Percentiles rank a stretch among this genome's conserved stretches.
These are phyloP conservation scores for Aciculoconidium aculeatum DNA, from an alignment of 805 yeast species.

Conservation along the genomic window DNA sequence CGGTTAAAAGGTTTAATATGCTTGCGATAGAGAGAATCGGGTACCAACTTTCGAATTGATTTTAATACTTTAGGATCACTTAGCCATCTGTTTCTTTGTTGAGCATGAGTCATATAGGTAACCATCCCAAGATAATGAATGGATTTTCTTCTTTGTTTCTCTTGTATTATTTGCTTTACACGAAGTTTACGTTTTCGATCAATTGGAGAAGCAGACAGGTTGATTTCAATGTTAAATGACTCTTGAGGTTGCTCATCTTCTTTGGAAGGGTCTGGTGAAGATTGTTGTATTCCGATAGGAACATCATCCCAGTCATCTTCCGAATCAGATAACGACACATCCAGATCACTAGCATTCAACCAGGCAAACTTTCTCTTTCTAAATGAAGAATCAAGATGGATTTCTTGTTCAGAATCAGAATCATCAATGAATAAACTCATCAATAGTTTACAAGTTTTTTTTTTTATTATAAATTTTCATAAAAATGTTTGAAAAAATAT, in stretches of 20 bases:
- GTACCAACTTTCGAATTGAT: slow-evolving; percentile 19
- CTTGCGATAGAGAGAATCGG: slow-evolving; percentile 12
- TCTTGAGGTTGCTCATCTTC: slow-evolving; percentile 4
- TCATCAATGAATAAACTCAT: slow-evolving; percentile 5
- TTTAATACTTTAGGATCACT: slow-evolving; percentile 14
- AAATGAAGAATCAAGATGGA: background rate
- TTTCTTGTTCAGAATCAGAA: slow-evolving; percentile 1
- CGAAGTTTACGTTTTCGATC: slow-evolving; percentile 8
- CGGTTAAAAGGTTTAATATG: slow-evolving; percentile 15
- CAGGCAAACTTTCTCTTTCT: background rate
- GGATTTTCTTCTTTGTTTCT: slow-evolving; percentile 8
- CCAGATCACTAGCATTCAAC: too few species aligned
- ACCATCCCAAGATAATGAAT: slow-evolving; percentile 18
- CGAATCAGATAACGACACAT: slow-evolving; percentile 4
- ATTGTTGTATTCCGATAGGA: slow-evolving; percentile 1
- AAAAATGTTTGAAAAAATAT: background rate
- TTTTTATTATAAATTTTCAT: background rate
- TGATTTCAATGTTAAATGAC: slow-evolving; percentile 4
- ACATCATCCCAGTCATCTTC: slow-evolving; percentile 9
- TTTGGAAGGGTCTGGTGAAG: background rate
- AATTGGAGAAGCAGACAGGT: slow-evolving; percentile 3
- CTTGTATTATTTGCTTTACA: slow-evolving; percentile 7
- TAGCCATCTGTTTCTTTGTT: slow-evolving; percentile 17
- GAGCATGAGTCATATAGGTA: slow-evolving; percentile 17
- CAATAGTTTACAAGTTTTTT: background rate